Evolutionary conservation across 2,329 filamentous ascomycete species (phyloP), one percentile per base, ranked within the genome.

Genomic region (Penicillium sp.): DNA sequence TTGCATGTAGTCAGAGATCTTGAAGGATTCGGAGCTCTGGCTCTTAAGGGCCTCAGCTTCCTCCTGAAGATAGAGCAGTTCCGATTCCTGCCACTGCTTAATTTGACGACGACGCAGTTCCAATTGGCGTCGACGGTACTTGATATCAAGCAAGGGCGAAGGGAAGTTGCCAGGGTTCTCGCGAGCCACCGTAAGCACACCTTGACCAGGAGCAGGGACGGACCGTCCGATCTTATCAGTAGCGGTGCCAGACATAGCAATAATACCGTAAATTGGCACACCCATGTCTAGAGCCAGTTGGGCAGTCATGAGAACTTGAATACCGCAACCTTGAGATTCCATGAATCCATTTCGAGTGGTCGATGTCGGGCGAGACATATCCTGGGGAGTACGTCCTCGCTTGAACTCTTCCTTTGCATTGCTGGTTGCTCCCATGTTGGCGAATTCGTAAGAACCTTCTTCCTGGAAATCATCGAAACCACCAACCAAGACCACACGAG

Each of bases 391-490:
- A 63, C 94, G 90, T 48, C 94, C 94, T 68, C 97, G 94, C 9
- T 87, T 91, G 66, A 99, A 90, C 74, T 99, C 95, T 65, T 97
- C 92, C 60, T 97, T 89, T 24, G 93, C 92, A 71, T 97, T 99
- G 83, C 92, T 97, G 56, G 94, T 99, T 59, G 94, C 94, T 78
- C 96, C 96, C 94, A 99, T 99, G 81, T 99, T 99, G 81, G 94
- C 94, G 73, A 99, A 99, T 76, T 99, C 94, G 70, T 97, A 99
- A 1, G 94, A 99, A 52, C 94, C 95, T 78, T 99, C 94, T 78
- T 99, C 94, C 69, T 95, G 91, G 80, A 99, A 97, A 77, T 99
- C 95, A 79, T 99, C 94, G 69, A 99, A 97, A 65, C 94, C 94
- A 83, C 94, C 94, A 59, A 99, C 95, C 63, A 99, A 88, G 82